These are phyloP conservation scores for Emmonsia crescens DNA, from an alignment of 2,329 filamentous ascomycete genomes.

Conservation along the genomic window DNA sequence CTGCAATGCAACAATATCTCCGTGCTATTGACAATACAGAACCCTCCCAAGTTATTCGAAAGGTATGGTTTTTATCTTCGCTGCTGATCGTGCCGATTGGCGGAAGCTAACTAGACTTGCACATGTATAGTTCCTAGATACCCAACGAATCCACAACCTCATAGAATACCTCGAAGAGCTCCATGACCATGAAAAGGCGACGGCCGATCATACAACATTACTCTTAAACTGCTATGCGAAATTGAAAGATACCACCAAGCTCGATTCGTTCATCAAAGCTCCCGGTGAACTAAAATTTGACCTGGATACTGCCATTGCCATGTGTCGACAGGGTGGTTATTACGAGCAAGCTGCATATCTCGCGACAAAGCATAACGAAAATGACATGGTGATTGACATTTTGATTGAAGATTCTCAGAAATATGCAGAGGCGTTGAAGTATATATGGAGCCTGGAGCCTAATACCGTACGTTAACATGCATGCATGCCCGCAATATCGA, in stretches of 20 bases:
- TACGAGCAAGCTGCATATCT: constrained; percentile 94
- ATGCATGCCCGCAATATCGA: background rate
- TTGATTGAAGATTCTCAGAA: constrained; percentile 90
- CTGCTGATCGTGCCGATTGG: constrained; percentile 30
- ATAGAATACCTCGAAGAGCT: constrained; percentile 96
- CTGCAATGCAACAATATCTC: constrained; percentile 97
- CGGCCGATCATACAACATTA: constrained; percentile 87
- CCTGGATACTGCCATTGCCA: constrained; percentile 88
- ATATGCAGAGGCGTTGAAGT: constrained; percentile 78
- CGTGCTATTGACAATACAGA: constrained; percentile 93
- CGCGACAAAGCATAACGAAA: constrained; percentile 86
- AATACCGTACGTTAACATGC: constrained; percentile 47
- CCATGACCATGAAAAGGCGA: constrained; percentile 86
- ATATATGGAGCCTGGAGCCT: constrained; percentile 79
- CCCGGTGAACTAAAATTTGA: constrained; percentile 93
- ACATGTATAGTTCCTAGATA: constrained; percentile 68
- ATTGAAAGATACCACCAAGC: constrained; percentile 89
- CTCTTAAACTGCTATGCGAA: constrained; percentile 97
- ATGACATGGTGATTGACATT: constrained; percentile 88
- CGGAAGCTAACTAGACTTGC: constrained; percentile 10
- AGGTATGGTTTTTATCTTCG: constrained; percentile 41
- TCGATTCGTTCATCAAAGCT: constrained; percentile 93
- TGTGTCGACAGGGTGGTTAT: constrained; percentile 96
- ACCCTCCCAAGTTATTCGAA: constrained; percentile 89
- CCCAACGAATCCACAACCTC: constrained; percentile 91